Conservation (phyloP, 495 filamentous ascomycete genomes). For the Aspergillus carlsbadensis region DNA sequence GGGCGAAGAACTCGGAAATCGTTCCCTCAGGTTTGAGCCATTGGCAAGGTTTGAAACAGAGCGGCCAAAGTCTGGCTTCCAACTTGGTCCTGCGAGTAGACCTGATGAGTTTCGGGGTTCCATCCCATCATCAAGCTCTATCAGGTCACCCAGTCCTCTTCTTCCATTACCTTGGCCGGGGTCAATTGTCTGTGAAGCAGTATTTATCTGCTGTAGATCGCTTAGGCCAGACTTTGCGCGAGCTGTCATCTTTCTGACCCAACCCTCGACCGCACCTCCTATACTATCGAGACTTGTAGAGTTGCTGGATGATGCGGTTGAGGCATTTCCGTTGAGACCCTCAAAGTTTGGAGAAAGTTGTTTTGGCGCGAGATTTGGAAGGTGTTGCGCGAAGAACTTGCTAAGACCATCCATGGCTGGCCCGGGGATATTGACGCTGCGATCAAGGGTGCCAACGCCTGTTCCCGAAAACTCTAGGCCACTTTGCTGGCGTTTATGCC, state of each 20-base stretch:
- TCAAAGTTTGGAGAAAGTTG: constrained; percentile 27
- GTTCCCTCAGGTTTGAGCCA: constrained; percentile 19
- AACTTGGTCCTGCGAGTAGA: constrained; percentile 15
- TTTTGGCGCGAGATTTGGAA: constrained; percentile 64
- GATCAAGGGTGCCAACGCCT: constrained; percentile 78
- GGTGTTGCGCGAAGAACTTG: constrained; percentile 71
- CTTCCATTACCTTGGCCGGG: constrained; percentile 36
- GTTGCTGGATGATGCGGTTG: constrained; percentile 41
- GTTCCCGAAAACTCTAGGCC: constrained; percentile 63
- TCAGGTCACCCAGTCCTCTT: constrained; percentile 65
- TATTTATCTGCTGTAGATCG: constrained; percentile 38
- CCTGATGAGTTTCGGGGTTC: constrained; percentile 32
- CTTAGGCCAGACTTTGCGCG: constrained; percentile 41
- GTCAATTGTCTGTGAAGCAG: constrained; percentile 29
- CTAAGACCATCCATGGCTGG: constrained; percentile 80
- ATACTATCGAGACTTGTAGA: constrained; percentile 74
- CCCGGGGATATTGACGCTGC: constrained; percentile 66
- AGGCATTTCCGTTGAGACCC: constrained; percentile 43
- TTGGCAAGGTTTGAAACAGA: constrained; percentile 20
- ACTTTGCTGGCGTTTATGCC: constrained; percentile 43
- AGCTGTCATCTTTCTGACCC: constrained; percentile 77
- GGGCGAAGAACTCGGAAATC: constrained; percentile 30
- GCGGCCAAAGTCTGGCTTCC: constrained; percentile 22
- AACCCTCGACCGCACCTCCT: constrained; percentile 81
- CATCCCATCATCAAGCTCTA: constrained; percentile 73